A percentile compares a stretch with the other conserved stretches of the same genome.
phyloP scores from a whole-genome alignment of 306 rosid genomes.

The Hippophae tibetana region DNA sequence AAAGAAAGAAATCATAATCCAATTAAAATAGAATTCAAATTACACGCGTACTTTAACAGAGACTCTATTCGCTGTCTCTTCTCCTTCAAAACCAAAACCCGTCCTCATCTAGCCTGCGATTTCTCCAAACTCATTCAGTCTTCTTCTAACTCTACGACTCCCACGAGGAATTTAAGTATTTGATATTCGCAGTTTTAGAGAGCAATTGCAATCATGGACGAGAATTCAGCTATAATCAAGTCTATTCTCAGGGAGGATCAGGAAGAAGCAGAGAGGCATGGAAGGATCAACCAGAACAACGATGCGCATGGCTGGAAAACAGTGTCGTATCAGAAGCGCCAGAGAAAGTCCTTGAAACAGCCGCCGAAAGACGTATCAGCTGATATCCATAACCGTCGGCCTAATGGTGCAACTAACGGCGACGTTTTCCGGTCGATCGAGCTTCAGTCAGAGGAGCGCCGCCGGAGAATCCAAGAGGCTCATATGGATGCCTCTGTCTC shows the following conservation, averaged over 20 bases:
- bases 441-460: conserved; percentile 45
- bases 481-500: conserved; percentile 20
- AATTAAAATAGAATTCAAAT: too few relatives aligned
- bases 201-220: conserved; percentile 35
- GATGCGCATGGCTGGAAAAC: conserved; percentile 37
- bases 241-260: conserved; percentile 47
- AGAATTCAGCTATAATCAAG: conserved; percentile 51
- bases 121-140: too few relatives aligned
- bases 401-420: conserved; percentile 11
- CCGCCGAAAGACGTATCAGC: neutral
- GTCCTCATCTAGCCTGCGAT: too few relatives aligned
- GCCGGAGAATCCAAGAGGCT: conserved; percentile 22
- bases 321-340: conserved; percentile 48
- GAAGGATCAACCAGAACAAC: conserved; percentile 4
- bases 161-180: too few relatives aligned
- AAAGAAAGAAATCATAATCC: too few relatives aligned
- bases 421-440: conserved; percentile 38
- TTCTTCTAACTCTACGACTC: too few relatives aligned
- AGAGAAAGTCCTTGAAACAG: conserved; percentile 26
- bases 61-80: too few relatives aligned
- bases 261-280: conserved; percentile 23
- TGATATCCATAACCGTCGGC: conserved; percentile 2
- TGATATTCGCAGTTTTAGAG: too few relatives aligned
- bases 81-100: too few relatives aligned
- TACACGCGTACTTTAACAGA: too few relatives aligned